Evolutionary conservation across 2,329 filamentous ascomycete genomes (phyloP), one percentile per base, ranked within the genome.

Genomic region (Colletotrichum karsti): DNA sequence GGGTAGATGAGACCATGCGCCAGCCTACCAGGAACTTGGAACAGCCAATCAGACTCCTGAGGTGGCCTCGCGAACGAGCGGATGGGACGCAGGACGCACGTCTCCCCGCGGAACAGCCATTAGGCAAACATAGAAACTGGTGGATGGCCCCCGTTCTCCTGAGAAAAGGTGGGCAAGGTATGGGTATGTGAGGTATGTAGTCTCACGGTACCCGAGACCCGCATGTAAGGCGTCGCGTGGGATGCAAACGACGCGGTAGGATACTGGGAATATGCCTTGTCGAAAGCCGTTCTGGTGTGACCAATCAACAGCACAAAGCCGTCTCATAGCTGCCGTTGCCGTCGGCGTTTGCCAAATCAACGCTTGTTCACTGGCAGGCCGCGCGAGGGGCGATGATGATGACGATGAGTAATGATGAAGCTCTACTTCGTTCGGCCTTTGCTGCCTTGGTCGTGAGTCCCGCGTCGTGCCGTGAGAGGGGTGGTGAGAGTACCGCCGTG

Each of bases 1-100:
- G 33, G 10, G 26, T 55, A 53, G 26, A 41, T 60, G 37, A 50
- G 56, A 30, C 61, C 39, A 41, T 61, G 48, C 58, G 35, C 30
- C 39, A 54, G 53, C 37, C 53, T 65, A 41, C 65, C 65, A 65
- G 41, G 10, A 65, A 58, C 20, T 46, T 42, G 65, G 65, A 24
- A 68, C 54, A 39, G 39, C 65, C 60, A 68, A 68, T 51, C 44
- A 58, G 30, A 35, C 28, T 30, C 13, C 28, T 20, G n/a, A 30
- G 12, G 10, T 20, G 35, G 46, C 28, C 35, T 63, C 53, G 60
- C 53, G 48, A 54, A 33, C 22, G 18, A 28, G 53, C 53, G 46
- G 61, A 33, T 48, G 51, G 46, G 46, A 64, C 44, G 50, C 30
- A 53, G 46, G 46, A 68, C 24, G 61, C 18, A 55, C 15, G 39